These are phyloP conservation scores for Tricholoma flavovirens DNA, from an alignment of 768 basidiomycete genomes.

Conservation along the genomic window DNA sequence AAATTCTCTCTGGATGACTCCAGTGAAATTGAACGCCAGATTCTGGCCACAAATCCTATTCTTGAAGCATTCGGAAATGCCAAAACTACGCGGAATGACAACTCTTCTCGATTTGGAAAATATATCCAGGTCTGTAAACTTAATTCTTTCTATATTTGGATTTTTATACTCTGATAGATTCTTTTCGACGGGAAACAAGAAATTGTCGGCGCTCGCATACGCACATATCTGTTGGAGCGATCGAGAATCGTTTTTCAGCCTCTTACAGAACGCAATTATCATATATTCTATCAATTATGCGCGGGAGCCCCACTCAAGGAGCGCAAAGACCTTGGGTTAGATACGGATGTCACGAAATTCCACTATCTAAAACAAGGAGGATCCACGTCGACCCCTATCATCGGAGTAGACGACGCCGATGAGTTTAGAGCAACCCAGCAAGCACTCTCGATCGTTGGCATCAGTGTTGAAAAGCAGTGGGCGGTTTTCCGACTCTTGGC, in stretches of 20 bases:
- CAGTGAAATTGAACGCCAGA: constrained; percentile 95
- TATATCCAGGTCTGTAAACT: constrained; percentile 82
- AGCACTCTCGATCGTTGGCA: constrained; percentile 94
- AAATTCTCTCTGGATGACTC: constrained; percentile 78
- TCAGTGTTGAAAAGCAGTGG: constrained; percentile 98
- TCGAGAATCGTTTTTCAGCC: constrained; percentile 98
- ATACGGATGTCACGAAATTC: constrained; percentile 81
- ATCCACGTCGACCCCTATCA: constrained; percentile 76
- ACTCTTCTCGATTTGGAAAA: constrained; percentile 98
- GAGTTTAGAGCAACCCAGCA: constrained; percentile 93
- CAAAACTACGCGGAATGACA: constrained; percentile 98
- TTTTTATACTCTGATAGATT: constrained; percentile 51
- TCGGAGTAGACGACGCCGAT: constrained; percentile 92
- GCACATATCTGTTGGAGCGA: constrained; percentile 96
- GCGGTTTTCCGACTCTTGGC: constrained; percentile 93
- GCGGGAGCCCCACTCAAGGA: constrained; percentile 95
- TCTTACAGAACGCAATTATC: constrained; percentile 94
- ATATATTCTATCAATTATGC: constrained; percentile 99
- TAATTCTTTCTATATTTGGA: not conserved
- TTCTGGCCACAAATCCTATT: constrained; percentile 98
- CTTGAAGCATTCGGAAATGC: constrained; percentile 99
- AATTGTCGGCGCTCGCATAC: constrained; percentile 97
- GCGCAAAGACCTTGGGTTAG: constrained; percentile 89
- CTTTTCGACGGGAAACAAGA: constrained; percentile 94
- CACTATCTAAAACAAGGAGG: constrained; percentile 93